phyloP scores from a whole-genome alignment of 345 rosid species.

The Clarkia xantiana region DNA sequence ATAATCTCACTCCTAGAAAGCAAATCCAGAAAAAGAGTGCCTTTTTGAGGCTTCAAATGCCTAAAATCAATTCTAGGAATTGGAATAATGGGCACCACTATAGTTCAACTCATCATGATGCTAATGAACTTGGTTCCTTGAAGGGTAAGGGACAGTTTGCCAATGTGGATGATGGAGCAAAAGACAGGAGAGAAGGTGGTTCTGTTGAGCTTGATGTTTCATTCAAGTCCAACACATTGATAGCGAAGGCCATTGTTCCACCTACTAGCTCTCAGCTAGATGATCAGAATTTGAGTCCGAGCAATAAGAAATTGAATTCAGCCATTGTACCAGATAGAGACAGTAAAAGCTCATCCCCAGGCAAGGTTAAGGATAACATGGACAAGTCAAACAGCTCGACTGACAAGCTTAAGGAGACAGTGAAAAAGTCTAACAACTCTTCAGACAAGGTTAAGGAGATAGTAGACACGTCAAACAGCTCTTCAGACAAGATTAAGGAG shows the following conservation, averaged over 20 bases:
- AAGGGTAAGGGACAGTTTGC: conserved; percentile 36
- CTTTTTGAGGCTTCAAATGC: conserved; percentile 60
- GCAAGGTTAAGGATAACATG: conserved; percentile 3
- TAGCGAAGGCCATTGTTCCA: conserved; percentile 52
- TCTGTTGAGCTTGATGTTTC: conserved; percentile 79
- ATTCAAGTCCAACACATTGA: conserved; percentile 64
- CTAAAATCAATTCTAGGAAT: conserved; percentile 23
- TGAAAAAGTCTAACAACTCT: background rate
- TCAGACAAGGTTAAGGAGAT: background rate
- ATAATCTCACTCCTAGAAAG: conserved; percentile 35
- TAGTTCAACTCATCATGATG: conserved; percentile 22
- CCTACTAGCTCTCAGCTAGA: conserved; percentile 21
- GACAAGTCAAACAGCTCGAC: background rate
- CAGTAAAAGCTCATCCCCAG: conserved; percentile 12
- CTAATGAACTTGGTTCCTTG: conserved; percentile 24
- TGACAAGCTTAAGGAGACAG: background rate
- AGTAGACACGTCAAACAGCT: background rate
- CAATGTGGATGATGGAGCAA: conserved; percentile 20
- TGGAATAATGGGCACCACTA: conserved; percentile 38
- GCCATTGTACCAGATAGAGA: conserved; percentile 16
- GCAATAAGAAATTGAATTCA: conserved; percentile 42
- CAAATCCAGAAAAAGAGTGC: conserved; percentile 75
- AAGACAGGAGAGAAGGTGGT: conserved; percentile 36
- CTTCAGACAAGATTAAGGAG: no score
- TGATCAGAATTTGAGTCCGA: conserved; percentile 23